Percentiles rank a stretch among this genome's conserved stretches.
These are phyloP conservation scores for Acer saccharum DNA, from an alignment of 345 rosid species.

Conservation along the genomic window DNA sequence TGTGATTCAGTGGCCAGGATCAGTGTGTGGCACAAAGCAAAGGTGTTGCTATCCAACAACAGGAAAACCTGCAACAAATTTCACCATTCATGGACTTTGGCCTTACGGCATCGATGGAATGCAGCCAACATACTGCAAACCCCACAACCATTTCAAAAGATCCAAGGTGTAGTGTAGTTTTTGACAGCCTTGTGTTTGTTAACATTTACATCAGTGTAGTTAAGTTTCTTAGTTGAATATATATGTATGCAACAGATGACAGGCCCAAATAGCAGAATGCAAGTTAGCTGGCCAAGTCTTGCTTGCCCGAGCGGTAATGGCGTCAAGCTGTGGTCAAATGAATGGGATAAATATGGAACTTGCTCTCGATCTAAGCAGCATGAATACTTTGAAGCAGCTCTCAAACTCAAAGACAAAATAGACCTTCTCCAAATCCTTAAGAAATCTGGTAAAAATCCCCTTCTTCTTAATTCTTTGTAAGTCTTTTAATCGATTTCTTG, in stretches of 20 bases:
- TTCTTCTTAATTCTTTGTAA: no score
- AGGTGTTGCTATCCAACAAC: constrained; percentile 4
- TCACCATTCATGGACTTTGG: constrained; percentile 6
- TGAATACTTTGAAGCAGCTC: background rate
- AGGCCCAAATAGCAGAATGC: background rate
- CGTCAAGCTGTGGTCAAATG: background rate
- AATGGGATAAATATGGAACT: constrained; percentile 7
- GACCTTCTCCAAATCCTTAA: constrained; percentile 10
- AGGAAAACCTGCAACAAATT: background rate
- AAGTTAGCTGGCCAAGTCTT: constrained; percentile 2
- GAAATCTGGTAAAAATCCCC: constrained; percentile 1
- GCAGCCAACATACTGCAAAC: background rate
- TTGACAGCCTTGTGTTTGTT: no score
- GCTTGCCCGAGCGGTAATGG: background rate
- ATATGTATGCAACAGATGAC: background rate
- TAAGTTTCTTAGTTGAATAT: no score
- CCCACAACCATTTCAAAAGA: background rate
- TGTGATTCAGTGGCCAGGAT: constrained; percentile 10
- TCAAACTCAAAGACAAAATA: background rate
- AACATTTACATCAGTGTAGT: no score
- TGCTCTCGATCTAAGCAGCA: constrained; percentile 5
- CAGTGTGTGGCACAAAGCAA: background rate
- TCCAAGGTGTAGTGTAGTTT: background rate
- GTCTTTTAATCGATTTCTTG: background rate
- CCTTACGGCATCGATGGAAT: background rate